These are phyloP conservation scores for Trapa incisa DNA, from an alignment of 345 rosid species.

Conservation along the genomic window DNA sequence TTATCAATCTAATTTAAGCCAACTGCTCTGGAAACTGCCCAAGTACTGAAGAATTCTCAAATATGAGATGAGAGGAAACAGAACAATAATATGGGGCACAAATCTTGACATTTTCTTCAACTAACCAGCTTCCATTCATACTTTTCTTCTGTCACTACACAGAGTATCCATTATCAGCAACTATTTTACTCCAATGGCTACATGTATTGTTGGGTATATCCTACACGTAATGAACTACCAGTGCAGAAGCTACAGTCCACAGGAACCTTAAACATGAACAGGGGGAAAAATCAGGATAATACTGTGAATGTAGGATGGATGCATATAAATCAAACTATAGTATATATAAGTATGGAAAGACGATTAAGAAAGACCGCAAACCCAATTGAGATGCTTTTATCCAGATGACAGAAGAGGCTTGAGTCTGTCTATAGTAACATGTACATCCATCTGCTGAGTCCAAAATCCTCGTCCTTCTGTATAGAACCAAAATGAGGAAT, in stretches of 20 bases:
- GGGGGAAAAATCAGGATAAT: neutral
- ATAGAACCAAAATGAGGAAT: neutral
- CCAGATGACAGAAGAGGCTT: neutral
- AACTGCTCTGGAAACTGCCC: neutral
- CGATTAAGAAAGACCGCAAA: neutral
- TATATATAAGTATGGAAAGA: neutral
- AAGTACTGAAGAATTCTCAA: neutral
- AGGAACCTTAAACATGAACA: neutral
- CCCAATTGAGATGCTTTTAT: constrained; percentile 2
- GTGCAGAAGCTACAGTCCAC: neutral
- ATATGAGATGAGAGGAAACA: neutral
- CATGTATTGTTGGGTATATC: neutral
- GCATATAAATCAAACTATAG: no score
- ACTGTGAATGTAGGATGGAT: neutral
- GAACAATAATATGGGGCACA: neutral
- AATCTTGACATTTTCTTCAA: neutral
- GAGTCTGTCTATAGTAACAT: neutral
- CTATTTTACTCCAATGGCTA: neutral
- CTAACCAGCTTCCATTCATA: neutral
- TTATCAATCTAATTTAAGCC: neutral
- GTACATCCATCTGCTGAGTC: neutral
- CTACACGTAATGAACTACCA: neutral
- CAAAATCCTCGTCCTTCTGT: neutral
- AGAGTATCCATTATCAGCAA: no score
- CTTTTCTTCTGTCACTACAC: neutral